Evolutionary conservation across 2,329 filamentous ascomycete genomes (phyloP), one percentile per base, ranked within the genome.

Genomic region (Aspergillus caelatus): DNA sequence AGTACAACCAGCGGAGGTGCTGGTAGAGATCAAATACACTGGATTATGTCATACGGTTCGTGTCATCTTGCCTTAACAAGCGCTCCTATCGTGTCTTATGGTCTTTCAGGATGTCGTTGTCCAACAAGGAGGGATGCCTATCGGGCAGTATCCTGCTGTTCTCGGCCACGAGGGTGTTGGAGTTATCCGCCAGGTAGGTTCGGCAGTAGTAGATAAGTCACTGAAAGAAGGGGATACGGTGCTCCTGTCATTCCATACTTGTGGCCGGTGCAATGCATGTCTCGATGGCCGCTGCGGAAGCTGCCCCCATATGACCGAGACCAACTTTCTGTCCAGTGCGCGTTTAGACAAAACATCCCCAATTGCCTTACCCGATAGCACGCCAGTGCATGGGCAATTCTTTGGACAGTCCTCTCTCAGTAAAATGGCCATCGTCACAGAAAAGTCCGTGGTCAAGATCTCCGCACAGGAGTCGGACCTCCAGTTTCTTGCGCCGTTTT

Each of bases 21-120:
- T 79, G 2, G 69, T 79, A 16, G 71, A 77, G 57, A 77, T 79
- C 66, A 76, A 74, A 61, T 75, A 72, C 30, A 75, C 75, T 0
- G 76, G 77, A 1, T 58, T 79, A 21, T 78, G 77, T 55, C 71
- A 75, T 43, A 74, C 71, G 26, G 72, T 74, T 64, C 39, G 68
- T 59, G 14, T 39, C 36, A 14, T 5, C 6, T 16, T 16, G 14
- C 36, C 36, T 7, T 39, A 16, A 14, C 36, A 12, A 39, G 5
- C 4, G 14, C 5, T 39, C 16, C 12, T 6, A 39, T 14, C 16
- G 14, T 39, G 36, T 14, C 36, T 39, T 39, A 39, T 7, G 5
- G 36, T 39, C 36, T 16, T 39, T 16, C 36, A 71, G 72, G 73
- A 75, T 57, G 62, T 75, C 57, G 69, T 73, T 6, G 71, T 73